phyloP scores from a whole-genome alignment of 306 rosid species.

The Lathyrus tuberosus region DNA sequence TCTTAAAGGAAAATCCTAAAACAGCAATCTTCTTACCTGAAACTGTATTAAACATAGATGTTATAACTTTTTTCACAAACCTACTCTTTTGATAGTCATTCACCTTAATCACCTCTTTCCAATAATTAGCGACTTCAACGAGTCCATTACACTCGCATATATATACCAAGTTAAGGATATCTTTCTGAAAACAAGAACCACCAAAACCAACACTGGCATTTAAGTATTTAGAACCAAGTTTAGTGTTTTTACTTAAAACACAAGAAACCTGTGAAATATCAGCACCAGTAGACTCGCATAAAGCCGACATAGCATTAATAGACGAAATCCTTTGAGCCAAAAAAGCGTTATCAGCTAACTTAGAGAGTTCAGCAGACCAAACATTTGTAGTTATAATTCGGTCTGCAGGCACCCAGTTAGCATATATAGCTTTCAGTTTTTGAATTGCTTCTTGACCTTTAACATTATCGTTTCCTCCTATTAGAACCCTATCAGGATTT shows the following conservation, averaged over 20 bases:
- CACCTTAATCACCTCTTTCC: slow-evolving; percentile 80
- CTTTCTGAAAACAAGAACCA: slow-evolving; percentile 87
- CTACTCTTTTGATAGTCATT: slow-evolving; percentile 84
- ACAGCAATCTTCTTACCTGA: slow-evolving; percentile 77
- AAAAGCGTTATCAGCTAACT: slow-evolving; percentile 85
- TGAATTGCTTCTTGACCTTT: slow-evolving; percentile 63
- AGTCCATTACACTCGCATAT: slow-evolving; percentile 86
- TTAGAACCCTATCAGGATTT: slow-evolving; percentile 70
- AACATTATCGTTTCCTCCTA: slow-evolving; percentile 70
- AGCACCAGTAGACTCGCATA: slow-evolving; percentile 90
- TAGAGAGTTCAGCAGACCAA: slow-evolving; percentile 85
- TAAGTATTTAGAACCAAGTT: slow-evolving; percentile 63
- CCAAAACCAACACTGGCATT: slow-evolving; percentile 93
- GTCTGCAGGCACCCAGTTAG: slow-evolving; percentile 76
- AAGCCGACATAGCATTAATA: slow-evolving; percentile 79
- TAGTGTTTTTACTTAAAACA: slow-evolving; percentile 71
- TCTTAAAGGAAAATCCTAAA: slow-evolving; percentile 85
- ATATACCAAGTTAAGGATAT: slow-evolving; percentile 77
- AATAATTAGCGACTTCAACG: slow-evolving; percentile 68
- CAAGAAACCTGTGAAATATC: slow-evolving; percentile 68
- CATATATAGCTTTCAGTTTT: slow-evolving; percentile 63
- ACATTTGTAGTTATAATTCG: slow-evolving; percentile 71
- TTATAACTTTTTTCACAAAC: slow-evolving; percentile 69
- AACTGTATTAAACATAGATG: slow-evolving; percentile 86
- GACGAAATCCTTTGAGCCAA: slow-evolving; percentile 86